Evolutionary conservation across 2,329 filamentous ascomycete species (phyloP).

Genomic region (Aaosphaeria pasadenensis): DNA sequence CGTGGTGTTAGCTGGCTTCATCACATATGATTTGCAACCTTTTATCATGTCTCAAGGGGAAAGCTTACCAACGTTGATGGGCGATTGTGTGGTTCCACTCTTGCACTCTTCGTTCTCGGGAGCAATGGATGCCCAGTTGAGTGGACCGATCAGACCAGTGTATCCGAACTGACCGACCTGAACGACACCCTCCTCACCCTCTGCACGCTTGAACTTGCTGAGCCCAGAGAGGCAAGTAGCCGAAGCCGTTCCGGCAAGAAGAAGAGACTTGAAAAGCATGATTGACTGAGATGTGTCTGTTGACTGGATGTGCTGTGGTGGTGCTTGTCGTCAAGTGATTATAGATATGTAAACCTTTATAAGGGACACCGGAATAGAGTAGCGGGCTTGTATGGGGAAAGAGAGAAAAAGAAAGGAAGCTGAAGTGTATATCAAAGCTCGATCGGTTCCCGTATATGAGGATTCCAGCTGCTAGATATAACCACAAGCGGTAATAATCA

Average conservation of each 20-base stretch:
- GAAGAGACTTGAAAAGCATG: constrained; percentile 30
- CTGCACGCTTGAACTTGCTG: constrained; percentile 30
- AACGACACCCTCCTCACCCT: constrained; percentile 26
- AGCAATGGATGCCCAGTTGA: constrained; percentile 52
- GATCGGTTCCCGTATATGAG: background rate
- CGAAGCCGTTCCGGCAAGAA: constrained; percentile 33
- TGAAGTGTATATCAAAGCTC: background rate
- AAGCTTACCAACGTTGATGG: constrained; percentile 51
- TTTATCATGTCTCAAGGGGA: background rate
- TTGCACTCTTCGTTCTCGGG: constrained; percentile 48
- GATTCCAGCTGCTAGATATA: background rate
- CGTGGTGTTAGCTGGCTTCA: background rate
- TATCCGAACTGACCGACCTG: constrained; percentile 42
- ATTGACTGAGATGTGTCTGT: constrained; percentile 2
- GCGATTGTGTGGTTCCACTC: constrained; percentile 52
- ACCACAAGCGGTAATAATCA: constrained; percentile 1
- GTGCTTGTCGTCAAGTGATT: background rate
- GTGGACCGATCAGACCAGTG: constrained; percentile 44
- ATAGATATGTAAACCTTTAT: background rate
- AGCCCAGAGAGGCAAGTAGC: constrained; percentile 45
- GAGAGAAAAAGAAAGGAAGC: background rate
- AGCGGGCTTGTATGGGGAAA: background rate
- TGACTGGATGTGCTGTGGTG: background rate
- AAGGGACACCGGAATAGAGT: background rate
- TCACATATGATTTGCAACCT: background rate